Base-by-base conservation (phyloP, 805 yeast genomes). In the Blastobotrys attinorum region DNA sequence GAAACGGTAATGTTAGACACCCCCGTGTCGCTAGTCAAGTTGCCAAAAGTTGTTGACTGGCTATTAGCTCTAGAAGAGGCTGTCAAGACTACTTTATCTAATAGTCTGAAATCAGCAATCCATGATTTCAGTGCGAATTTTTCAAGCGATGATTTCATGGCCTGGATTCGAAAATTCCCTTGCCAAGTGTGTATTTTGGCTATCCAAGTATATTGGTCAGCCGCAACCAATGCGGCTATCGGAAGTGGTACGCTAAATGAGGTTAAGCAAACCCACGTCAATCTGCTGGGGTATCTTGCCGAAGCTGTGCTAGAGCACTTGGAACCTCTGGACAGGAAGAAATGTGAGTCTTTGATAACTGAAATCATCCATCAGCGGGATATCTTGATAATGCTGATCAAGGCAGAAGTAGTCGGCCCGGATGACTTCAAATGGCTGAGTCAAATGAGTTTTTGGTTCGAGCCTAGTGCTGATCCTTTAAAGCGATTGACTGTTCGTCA, bases 351-450 rank as follows among this genome's bases (percentile, higher is more conserved):
- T 8, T 53, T 85, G n/a, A 67, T 84, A 10, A 73, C 83, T 21
- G 96, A 87, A 49, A 47, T 74, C 4, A 69, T 82, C 4, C 87
- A 83, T 47, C 82, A 78, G 33, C 56, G 67, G 22, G 73, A 74
- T 31, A 65, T 74, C 1, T 29, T 72, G 1, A 34, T 39, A 0
- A 37, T 40, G 7, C 47, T 67, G 15, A 15, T 43, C 27, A 31
- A 41, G 2, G 36, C 47, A 13, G 27, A 44, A 4, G 51, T 55
- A 11, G 43, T 40, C 45, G n/a, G 18, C 16, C 20, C 20, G 3
- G 45, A 43, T 1, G 50, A 53, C 6, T 71, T 65, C 27, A 35
- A 52, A 0, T 81, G 89, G 88, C 61, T 55, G 16, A 64, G 69
- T 0, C 74, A 73, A 27, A 82, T 78, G 56, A 62, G 71, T 25